These are phyloP conservation scores for Vishniacozyma victoriae DNA, from an alignment of 768 basidiomycete genomes.

Conservation along the genomic window DNA sequence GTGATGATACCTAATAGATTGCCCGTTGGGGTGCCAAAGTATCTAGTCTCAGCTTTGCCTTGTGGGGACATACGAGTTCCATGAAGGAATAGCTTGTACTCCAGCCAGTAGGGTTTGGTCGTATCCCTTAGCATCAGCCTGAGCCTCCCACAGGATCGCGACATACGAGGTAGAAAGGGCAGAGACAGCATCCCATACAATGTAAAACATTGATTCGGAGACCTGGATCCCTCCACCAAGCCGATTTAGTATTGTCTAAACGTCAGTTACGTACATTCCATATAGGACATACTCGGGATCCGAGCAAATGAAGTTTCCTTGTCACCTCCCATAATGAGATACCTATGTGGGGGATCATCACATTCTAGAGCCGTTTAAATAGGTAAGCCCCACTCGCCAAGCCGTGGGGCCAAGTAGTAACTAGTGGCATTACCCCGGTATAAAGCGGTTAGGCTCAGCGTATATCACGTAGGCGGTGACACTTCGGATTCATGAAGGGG, in stretches of 20 bases:
- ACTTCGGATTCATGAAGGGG: too few species aligned
- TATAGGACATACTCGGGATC: background rate
- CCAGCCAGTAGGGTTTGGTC: constrained; percentile 31
- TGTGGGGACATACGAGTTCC: constrained; percentile 6
- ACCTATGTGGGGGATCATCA: too few species aligned
- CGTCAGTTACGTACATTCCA: background rate
- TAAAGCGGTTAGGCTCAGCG: too few species aligned
- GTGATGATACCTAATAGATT: constrained; percentile 22
- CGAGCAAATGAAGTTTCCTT: background rate
- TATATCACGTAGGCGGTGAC: too few species aligned
- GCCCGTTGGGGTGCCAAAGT: constrained; percentile 21
- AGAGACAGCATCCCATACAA: background rate
- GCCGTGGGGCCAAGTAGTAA: too few species aligned
- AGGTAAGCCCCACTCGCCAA: too few species aligned
- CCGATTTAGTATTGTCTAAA: background rate
- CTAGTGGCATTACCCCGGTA: too few species aligned
- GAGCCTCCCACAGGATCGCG: background rate
- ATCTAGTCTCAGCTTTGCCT: background rate
- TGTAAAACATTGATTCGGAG: background rate
- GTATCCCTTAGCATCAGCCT: constrained; percentile 5
- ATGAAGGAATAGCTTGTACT: constrained; percentile 22
- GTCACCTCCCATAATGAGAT: background rate
- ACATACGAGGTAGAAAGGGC: background rate
- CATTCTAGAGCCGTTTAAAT: too few species aligned
- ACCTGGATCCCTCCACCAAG: background rate